Percentiles rank a stretch among this genome's conserved stretches.
phyloP scores from a whole-genome alignment of 441 rosid species.

The Gossypium trilobum region DNA sequence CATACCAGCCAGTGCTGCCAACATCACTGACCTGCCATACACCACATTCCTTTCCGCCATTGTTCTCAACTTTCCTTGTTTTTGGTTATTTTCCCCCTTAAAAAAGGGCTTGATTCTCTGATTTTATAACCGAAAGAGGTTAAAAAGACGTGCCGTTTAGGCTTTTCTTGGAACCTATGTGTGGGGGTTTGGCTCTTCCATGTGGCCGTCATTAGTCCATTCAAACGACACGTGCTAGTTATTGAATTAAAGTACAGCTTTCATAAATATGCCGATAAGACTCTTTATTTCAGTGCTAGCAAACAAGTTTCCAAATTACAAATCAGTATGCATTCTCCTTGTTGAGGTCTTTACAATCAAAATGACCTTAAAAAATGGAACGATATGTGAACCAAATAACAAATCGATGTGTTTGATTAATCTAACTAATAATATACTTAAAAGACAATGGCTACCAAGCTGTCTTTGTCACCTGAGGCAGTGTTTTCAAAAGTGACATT shows the following conservation, averaged over 20 bases:
- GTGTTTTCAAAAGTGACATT: conserved; percentile 53
- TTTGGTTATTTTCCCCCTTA: neutral
- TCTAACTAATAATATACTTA: neutral
- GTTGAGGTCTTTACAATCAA: neutral
- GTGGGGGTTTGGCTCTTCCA: neutral
- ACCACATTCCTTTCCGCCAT: neutral
- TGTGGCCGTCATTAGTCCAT: neutral
- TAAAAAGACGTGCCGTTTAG: neutral
- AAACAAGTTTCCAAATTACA: neutral
- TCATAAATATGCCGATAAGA: no score
- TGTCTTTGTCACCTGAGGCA: conserved; percentile 59
- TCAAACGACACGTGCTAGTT: neutral
- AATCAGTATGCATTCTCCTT: neutral
- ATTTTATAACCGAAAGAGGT: neutral
- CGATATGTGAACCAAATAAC: conserved; percentile 3
- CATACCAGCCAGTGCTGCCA: conserved; percentile 17
- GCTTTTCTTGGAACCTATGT: neutral
- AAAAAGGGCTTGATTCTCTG: neutral
- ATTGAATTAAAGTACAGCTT: no score
- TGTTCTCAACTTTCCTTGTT: neutral
- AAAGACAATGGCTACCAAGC: conserved; percentile 2
- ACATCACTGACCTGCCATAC: neutral
- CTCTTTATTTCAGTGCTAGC: neutral
- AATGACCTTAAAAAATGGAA: neutral
- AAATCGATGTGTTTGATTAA: neutral